Conservation (phyloP, 352 stramenopile genomes). For the Phytopythium oedochilum region DNA sequence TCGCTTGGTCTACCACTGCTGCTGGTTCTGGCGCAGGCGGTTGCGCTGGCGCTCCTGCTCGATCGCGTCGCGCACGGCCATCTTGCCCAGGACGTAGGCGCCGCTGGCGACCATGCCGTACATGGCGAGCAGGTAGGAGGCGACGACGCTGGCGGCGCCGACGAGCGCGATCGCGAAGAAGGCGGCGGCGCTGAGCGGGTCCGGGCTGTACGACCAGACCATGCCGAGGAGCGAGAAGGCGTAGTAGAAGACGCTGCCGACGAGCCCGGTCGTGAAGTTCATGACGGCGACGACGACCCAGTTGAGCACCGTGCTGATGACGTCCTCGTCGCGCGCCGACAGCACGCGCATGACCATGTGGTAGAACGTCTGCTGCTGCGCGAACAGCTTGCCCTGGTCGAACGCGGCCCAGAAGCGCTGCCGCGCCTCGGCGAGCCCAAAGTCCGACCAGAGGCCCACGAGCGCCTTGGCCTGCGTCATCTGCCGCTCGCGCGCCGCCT, state of each 20-base stretch:
- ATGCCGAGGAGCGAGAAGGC: conserved; percentile 80
- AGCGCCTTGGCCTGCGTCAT: conserved; percentile 78
- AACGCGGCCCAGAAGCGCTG: conserved; percentile 78
- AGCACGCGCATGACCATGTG: conserved; percentile 79
- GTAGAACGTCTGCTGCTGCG: conserved; percentile 86
- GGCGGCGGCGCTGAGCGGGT: conserved; percentile 64
- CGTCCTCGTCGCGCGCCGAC: conserved; percentile 61
- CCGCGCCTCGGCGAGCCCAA: conserved; percentile 70
- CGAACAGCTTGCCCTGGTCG: conserved; percentile 82
- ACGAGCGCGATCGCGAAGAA: conserved; percentile 77
- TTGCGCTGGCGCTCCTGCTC: conserved; percentile 68
- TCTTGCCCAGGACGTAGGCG: conserved; percentile 76
- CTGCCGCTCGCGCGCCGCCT: conserved; percentile 52
- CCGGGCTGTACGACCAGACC: conserved; percentile 80
- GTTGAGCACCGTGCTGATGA: conserved; percentile 74
- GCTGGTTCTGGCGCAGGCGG: conserved; percentile 32
- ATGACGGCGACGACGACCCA: conserved; percentile 81
- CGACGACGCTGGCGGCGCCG: conserved; percentile 69
- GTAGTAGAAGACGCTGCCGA: conserved; percentile 83
- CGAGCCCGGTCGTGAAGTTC: conserved; percentile 86
- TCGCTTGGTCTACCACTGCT: conserved; percentile 27
- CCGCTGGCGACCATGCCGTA: conserved; percentile 83
- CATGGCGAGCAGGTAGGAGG: conserved; percentile 83
- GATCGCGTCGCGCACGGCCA: conserved; percentile 66
- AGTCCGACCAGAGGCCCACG: conserved; percentile 83